phyloP scores from a whole-genome alignment of 2,329 filamentous ascomycete genomes.

The Cladophialophora bantiana region DNA sequence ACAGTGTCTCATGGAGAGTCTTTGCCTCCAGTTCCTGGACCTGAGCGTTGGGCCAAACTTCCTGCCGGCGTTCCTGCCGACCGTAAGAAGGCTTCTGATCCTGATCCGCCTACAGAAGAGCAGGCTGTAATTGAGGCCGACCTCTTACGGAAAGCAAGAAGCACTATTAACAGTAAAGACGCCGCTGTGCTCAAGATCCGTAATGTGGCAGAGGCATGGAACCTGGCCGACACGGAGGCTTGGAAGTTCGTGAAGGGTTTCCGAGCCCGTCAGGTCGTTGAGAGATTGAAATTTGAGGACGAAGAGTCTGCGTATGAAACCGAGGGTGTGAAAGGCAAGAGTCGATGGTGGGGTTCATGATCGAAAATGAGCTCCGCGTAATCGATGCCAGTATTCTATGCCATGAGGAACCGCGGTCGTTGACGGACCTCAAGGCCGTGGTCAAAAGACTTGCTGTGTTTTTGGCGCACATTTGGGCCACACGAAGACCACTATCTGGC shows the following conservation, averaged over 20 bases:
- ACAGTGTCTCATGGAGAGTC: slow-evolving; percentile 61
- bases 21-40: slow-evolving; percentile 64
- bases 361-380: neutral
- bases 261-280: slow-evolving; percentile 62
- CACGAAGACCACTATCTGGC: neutral
- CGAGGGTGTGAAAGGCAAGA: slow-evolving; percentile 29
- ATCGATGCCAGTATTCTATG: neutral
- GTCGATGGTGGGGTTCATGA: slow-evolving; percentile 35
- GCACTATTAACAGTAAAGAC: slow-evolving; percentile 51
- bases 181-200: slow-evolving; percentile 50
- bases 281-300: slow-evolving; percentile 66
- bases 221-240: slow-evolving; percentile 67
- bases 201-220: slow-evolving; percentile 61
- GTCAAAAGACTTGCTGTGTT: neutral
- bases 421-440: neutral
- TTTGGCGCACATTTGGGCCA: neutral
- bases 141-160: slow-evolving; percentile 58
- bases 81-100: slow-evolving; percentile 47
- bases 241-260: slow-evolving; percentile 70
- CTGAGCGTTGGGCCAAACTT: slow-evolving; percentile 61
- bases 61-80: slow-evolving; percentile 49
- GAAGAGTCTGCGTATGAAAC: slow-evolving; percentile 53
- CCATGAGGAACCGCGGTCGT: neutral
- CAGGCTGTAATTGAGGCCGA: slow-evolving; percentile 54
- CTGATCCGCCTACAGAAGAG: slow-evolving; percentile 48